Evolutionary conservation across 2,329 filamentous ascomycete genomes (phyloP).

Genomic region (Thermochaetoides dissita): DNA sequence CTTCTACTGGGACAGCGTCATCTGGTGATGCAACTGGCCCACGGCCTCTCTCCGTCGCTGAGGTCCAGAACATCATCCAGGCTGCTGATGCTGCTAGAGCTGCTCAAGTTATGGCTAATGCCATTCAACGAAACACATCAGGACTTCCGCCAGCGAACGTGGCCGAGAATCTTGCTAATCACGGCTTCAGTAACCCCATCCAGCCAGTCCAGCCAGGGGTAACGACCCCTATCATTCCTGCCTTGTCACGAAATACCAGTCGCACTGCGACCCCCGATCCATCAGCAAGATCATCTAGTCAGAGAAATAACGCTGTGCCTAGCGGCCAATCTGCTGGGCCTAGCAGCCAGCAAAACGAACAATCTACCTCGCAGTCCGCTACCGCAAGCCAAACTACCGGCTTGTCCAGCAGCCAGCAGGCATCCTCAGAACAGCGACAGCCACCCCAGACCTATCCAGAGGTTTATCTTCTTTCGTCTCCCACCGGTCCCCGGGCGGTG

Average conservation of each 20-base stretch:
- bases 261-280: constrained; percentile 35
- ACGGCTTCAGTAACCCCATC: constrained; percentile 18
- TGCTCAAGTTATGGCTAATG: constrained; percentile 28
- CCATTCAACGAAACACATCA: constrained; percentile 38
- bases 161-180: constrained; percentile 13
- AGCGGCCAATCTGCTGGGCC: background rate
- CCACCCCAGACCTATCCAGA: constrained; percentile 24
- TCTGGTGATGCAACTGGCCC: constrained; percentile 15
- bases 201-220: constrained; percentile 28
- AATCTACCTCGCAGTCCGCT: too few species aligned
- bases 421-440: background rate
- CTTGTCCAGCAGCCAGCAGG: too few species aligned
- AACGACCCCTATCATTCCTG: constrained; percentile 25
- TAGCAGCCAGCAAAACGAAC: too few species aligned
- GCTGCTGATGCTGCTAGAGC: constrained; percentile 32
- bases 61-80: constrained; percentile 33
- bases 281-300: constrained; percentile 20
- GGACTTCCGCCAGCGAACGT: constrained; percentile 28
- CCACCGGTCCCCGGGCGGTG: constrained; percentile 43
- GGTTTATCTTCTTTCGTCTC: constrained; percentile 48
- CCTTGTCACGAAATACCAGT: constrained; percentile 27
- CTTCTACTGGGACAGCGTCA: constrained; percentile 6
- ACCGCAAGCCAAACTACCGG: too few species aligned
- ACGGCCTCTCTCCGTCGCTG: constrained; percentile 25
- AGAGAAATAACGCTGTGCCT: constrained; percentile 15